Evolutionary conservation across 495 filamentous ascomycete species (phyloP).

Genomic region (Astrothelium macrocarpum): DNA sequence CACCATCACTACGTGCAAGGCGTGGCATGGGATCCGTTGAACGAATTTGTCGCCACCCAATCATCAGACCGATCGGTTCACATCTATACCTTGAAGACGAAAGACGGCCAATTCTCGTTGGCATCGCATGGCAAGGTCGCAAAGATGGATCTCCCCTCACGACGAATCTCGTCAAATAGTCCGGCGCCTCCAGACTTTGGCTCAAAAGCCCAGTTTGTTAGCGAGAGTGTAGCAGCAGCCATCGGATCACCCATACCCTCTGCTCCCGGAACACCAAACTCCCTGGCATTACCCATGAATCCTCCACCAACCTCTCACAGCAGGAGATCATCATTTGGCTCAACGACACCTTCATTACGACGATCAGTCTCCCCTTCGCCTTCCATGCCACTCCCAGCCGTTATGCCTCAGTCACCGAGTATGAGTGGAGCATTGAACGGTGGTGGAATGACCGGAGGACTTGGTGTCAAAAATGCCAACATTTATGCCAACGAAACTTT

Average conservation of each 20-base stretch:
- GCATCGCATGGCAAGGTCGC: slow-evolving; percentile 61
- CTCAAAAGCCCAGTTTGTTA: slow-evolving; percentile 47
- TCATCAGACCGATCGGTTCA: slow-evolving; percentile 97
- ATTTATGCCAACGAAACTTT: slow-evolving; percentile 97
- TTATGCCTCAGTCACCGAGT: slow-evolving; percentile 87
- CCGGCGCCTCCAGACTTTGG: slow-evolving; percentile 77
- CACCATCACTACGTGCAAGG: slow-evolving; percentile 99
- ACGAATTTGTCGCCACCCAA: slow-evolving; percentile 96
- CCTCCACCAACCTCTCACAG: slow-evolving; percentile 88
- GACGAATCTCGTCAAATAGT: slow-evolving; percentile 84
- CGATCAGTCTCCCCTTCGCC: slow-evolving; percentile 92
- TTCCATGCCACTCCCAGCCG: slow-evolving; percentile 86
- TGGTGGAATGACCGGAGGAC: slow-evolving; percentile 39
- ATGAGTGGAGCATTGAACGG: slow-evolving; percentile 43
- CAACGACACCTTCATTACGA: slow-evolving; percentile 62
- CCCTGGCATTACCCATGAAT: slow-evolving; percentile 89
- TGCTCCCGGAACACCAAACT: slow-evolving; percentile 88
- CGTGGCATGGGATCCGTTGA: slow-evolving; percentile 95
- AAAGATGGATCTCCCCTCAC: slow-evolving; percentile 84
- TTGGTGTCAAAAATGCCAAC: slow-evolving; percentile 71
- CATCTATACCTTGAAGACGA: slow-evolving; percentile 90
- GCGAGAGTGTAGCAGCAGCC: slow-evolving; percentile 45
- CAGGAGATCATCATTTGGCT: slow-evolving; percentile 88
- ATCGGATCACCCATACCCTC: slow-evolving; percentile 80
- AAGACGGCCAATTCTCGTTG: slow-evolving; percentile 92